phyloP scores from a whole-genome alignment of 331 rosid genomes.

The Prunus yedoensis region DNA sequence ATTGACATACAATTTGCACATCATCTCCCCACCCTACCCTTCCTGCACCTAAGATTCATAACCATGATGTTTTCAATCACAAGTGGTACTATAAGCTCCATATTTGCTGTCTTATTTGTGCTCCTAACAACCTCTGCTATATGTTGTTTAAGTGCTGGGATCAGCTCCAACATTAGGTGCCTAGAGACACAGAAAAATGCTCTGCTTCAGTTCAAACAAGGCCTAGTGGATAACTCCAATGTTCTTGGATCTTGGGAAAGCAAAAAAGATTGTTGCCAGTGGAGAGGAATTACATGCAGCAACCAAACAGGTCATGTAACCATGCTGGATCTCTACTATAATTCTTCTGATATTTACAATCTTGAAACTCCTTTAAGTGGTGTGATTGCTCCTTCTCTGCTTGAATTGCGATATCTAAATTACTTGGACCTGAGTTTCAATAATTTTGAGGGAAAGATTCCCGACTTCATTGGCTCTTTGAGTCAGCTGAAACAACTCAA shows the following conservation, averaged over 20 bases:
- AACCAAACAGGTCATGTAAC: constrained; percentile 33
- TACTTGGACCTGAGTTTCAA: constrained; percentile 32
- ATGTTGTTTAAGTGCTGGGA: background rate
- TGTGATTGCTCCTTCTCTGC: constrained; percentile 35
- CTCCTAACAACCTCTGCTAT: background rate
- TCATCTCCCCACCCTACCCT: background rate
- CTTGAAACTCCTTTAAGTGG: constrained; percentile 12
- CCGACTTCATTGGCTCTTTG: constrained; percentile 26
- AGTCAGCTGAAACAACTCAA: constrained; percentile 20
- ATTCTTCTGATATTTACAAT: background rate
- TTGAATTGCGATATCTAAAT: constrained; percentile 19
- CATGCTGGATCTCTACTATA: constrained; percentile 10
- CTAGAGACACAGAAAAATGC: constrained; percentile 29
- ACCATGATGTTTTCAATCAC: background rate
- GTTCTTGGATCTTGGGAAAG: constrained; percentile 38
- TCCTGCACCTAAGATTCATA: too few relatives aligned
- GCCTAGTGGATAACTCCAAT: background rate
- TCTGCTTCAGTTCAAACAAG: constrained; percentile 39
- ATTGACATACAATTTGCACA: background rate
- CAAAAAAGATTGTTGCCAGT: constrained; percentile 38
- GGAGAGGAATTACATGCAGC: constrained; percentile 35
- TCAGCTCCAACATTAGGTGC: constrained; percentile 19
- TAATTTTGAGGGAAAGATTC: constrained; percentile 17
- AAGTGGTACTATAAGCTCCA: background rate
- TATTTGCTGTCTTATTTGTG: background rate